A percentile compares a stretch with the other conserved stretches of the same genome.
Evolutionary conservation across 139 green algal species (phyloP).

Genomic region (Bryopsis sp.): DNA sequence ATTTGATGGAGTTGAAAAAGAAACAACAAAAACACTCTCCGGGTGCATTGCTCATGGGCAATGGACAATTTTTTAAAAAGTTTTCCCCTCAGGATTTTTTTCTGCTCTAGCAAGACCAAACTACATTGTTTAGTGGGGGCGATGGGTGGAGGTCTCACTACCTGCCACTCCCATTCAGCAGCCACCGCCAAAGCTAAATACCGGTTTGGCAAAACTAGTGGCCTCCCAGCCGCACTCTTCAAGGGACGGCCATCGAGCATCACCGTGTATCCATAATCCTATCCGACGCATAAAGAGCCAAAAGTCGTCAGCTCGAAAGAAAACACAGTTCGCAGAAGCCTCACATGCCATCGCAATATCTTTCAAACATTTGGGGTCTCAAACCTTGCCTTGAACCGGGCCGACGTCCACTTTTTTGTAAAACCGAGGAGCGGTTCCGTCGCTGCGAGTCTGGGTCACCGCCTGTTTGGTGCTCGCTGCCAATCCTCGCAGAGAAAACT

Average conservation of each 20-base stretch:
- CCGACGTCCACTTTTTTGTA: conserved; percentile 11
- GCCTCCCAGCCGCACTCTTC: conserved; percentile 52
- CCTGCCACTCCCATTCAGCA: conserved; percentile 90
- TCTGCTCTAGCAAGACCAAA: no score
- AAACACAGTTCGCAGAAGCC: neutral
- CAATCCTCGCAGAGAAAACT: no score
- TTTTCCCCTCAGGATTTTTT: no score
- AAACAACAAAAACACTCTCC: no score
- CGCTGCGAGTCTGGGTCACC: no score
- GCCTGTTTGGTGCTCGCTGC: no score
- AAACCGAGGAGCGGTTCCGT: neutral
- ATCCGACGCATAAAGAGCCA: neutral
- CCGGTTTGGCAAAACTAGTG: conserved; percentile 53
- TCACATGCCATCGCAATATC: neutral
- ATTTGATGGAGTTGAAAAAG: no score
- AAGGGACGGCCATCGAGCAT: conserved; percentile 55
- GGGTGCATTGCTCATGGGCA: no score
- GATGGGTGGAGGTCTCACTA: conserved; percentile 9
- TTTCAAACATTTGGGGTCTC: no score
- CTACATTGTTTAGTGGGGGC: no score
- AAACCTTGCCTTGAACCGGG: neutral
- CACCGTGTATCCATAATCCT: conserved; percentile 39
- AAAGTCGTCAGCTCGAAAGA: neutral
- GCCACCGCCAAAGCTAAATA: conserved; percentile 72
- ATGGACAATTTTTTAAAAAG: no score